phyloP scores from a whole-genome alignment of 2,329 filamentous ascomycete species.

The Monosporascus sp. region DNA sequence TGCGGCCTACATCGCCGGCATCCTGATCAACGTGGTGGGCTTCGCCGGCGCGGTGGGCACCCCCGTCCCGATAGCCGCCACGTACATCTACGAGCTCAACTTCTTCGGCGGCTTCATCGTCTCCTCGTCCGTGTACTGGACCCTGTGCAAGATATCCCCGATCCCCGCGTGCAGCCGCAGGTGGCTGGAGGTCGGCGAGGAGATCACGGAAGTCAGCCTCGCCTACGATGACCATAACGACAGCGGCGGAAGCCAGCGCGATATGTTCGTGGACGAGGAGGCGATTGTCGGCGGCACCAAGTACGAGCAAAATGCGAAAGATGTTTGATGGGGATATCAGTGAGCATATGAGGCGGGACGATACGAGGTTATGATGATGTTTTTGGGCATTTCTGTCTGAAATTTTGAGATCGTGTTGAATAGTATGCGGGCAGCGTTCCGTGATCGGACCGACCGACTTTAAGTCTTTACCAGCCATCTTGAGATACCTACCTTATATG shows the following conservation, averaged over 20 bases:
- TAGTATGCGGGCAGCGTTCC: no score
- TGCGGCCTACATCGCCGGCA: conserved; percentile 73
- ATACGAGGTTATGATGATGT: no score
- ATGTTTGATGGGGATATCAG: neutral
- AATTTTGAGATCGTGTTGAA: no score
- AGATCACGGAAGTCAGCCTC: conserved; percentile 49
- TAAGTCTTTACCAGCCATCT: no score
- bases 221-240: conserved; percentile 44
- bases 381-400: no score
- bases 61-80: conserved; percentile 69
- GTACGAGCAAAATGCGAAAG: conserved; percentile 7
- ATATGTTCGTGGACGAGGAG: conserved; percentile 33
- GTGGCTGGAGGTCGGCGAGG: conserved; percentile 47
- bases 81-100: conserved; percentile 85
- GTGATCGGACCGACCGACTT: no score
- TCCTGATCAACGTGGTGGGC: conserved; percentile 85
- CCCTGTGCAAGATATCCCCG: conserved; percentile 63
- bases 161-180: conserved; percentile 67
- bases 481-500: no score
- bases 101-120: conserved; percentile 83
- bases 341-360: neutral
- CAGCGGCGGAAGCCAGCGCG: conserved; percentile 26
- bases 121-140: conserved; percentile 61
- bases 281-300: conserved; percentile 14
- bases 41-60: conserved; percentile 76